Evolutionary conservation across 306 rosid species (phyloP).

Genomic region (Rosa multiflora): DNA sequence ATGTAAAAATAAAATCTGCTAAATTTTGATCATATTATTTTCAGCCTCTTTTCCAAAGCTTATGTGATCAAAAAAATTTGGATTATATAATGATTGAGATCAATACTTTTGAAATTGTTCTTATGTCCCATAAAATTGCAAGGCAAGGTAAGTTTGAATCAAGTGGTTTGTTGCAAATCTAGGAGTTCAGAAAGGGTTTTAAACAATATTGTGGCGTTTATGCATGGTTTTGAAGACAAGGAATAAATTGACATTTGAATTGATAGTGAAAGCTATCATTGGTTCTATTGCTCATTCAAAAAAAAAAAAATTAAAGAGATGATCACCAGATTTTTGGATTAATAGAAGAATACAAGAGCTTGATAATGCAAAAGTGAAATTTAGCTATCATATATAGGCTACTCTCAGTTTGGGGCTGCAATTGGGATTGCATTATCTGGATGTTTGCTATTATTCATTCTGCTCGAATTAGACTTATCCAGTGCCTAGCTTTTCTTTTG

Average conservation of each 20-base stretch:
- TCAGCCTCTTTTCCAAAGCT: too few species aligned
- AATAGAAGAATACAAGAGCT: neutral
- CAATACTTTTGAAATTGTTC: too few species aligned
- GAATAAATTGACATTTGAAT: neutral
- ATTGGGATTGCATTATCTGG: neutral
- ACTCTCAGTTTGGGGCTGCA: neutral
- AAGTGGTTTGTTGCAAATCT: neutral
- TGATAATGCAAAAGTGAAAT: neutral
- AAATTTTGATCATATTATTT: too few species aligned
- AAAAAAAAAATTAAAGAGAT: neutral
- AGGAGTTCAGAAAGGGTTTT: neutral
- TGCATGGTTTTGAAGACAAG: neutral
- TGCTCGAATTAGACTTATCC: too few species aligned
- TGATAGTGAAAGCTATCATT: neutral
- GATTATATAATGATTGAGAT: too few species aligned
- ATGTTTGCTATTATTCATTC: too few species aligned
- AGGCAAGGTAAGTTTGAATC: too few species aligned
- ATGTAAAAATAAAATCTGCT: too few species aligned
- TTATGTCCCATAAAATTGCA: too few species aligned
- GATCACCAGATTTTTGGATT: neutral
- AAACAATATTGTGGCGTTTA: neutral
- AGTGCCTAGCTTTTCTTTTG: too few species aligned
- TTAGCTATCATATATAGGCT: neutral
- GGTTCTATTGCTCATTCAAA: too few species aligned
- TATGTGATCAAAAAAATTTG: too few species aligned